Conservation (phyloP, 441 rosid genomes). For the Populus hybrid region DNA sequence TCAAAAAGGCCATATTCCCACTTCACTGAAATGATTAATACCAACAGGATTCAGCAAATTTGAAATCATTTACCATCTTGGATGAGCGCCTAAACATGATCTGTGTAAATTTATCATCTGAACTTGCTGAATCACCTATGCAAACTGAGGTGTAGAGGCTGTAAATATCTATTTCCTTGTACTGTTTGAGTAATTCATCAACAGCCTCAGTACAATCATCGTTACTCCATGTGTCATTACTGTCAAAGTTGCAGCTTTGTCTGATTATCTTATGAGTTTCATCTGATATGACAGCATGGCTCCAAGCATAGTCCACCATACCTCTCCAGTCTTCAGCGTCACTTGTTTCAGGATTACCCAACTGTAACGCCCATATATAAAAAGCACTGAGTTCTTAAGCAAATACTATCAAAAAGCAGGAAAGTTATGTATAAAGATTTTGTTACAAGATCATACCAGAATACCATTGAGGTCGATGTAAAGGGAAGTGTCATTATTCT, state of each 20-base stretch:
- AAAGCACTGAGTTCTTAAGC: not conserved
- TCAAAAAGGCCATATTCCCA: not conserved
- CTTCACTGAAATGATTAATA: not conserved
- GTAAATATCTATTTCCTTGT: constrained; percentile 79
- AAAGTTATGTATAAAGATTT: not conserved
- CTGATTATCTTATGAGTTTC: constrained; percentile 69
- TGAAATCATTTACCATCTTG: constrained; percentile 39
- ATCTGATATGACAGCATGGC: constrained; percentile 89
- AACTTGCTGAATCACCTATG: constrained; percentile 41
- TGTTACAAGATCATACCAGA: constrained; percentile 51
- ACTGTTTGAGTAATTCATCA: constrained; percentile 62
- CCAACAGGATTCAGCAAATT: not conserved
- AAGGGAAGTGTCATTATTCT: constrained; percentile 54
- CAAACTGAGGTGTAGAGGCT: constrained; percentile 89
- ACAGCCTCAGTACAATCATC: constrained; percentile 55
- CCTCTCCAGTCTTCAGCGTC: constrained; percentile 87
- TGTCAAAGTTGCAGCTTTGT: constrained; percentile 61
- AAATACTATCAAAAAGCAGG: not conserved
- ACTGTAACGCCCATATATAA: constrained; percentile 32
- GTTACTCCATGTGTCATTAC: constrained; percentile 63
- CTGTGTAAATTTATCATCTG: constrained; percentile 25
- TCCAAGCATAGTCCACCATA: constrained; percentile 90
- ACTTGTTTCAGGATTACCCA: constrained; percentile 92
- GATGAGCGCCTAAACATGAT: constrained; percentile 40
- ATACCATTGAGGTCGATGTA: constrained; percentile 74